These are phyloP conservation scores for Aspergillus nomiae DNA, from an alignment of 2,329 filamentous ascomycete species.

Conservation along the genomic window DNA sequence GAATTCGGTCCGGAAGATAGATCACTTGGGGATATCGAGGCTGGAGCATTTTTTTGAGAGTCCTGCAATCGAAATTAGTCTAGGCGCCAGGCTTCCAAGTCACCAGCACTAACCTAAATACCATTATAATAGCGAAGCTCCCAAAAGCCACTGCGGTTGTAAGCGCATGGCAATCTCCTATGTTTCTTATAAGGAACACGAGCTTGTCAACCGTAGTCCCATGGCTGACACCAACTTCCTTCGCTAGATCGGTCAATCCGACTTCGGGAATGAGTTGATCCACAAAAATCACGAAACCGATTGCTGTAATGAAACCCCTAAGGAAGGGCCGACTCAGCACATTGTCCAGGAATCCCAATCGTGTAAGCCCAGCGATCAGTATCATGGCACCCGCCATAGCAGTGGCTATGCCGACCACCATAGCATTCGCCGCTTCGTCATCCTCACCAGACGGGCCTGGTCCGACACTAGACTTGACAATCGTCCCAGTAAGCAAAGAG, in stretches of 20 bases:
- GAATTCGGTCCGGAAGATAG: slow-evolving; percentile 87
- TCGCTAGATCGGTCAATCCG: slow-evolving; percentile 70
- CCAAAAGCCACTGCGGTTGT: slow-evolving; percentile 76
- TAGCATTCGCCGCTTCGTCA: slow-evolving; percentile 71
- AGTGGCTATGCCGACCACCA: slow-evolving; percentile 84
- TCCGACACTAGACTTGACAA: slow-evolving; percentile 77
- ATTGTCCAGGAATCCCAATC: slow-evolving; percentile 90
- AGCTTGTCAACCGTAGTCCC: slow-evolving; percentile 87
- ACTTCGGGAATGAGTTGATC: slow-evolving; percentile 92
- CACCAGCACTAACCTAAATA: slow-evolving; percentile 66
- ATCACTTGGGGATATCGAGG: slow-evolving; percentile 77
- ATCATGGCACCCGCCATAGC: slow-evolving; percentile 87
- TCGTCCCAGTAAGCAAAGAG: slow-evolving; percentile 83
- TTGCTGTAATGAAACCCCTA: slow-evolving; percentile 93
- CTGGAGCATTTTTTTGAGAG: slow-evolving; percentile 78
- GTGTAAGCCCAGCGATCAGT: slow-evolving; percentile 78
- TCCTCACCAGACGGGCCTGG: slow-evolving; percentile 65
- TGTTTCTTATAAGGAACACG: slow-evolving; percentile 71
- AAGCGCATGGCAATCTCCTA: slow-evolving; percentile 67
- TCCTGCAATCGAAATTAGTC: slow-evolving; percentile 51
- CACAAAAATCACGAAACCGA: slow-evolving; percentile 93
- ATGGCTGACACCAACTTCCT: slow-evolving; percentile 66
- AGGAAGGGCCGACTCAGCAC: slow-evolving; percentile 91
- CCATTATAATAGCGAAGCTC: slow-evolving; percentile 86
- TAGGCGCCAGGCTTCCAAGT: not conserved